Conservation (phyloP, 2,329 filamentous ascomycete genomes). For the Fusarium musae region DNA sequence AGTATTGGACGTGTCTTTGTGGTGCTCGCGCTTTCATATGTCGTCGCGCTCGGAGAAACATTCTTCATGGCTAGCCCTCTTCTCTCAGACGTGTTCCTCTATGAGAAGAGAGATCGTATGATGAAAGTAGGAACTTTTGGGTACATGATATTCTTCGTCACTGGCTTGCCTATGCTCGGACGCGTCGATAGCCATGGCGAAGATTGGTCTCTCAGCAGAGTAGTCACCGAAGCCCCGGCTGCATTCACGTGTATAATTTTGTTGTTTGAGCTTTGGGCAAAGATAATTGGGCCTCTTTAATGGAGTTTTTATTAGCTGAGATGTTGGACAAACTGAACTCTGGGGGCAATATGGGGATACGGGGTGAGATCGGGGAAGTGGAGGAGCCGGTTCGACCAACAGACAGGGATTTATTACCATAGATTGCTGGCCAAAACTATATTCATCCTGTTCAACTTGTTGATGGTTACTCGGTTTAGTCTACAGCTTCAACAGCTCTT, state of each 20-base stretch:
- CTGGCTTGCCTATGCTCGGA: not conserved
- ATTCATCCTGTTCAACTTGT: too few relatives aligned
- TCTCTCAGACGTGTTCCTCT: not conserved
- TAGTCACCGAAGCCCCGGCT: not conserved
- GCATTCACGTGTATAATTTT: not conserved
- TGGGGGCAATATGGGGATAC: not conserved
- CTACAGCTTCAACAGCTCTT: not conserved
- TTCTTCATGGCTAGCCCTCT: constrained; percentile 11
- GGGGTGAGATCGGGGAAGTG: not conserved
- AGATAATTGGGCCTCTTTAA: constrained; percentile 3
- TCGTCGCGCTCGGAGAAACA: not conserved
- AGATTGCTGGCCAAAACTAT: not conserved
- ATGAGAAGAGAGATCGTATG: constrained; percentile 6
- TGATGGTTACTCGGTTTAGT: not conserved
- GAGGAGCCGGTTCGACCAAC: not conserved
- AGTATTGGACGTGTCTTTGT: not conserved
- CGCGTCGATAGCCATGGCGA: not conserved
- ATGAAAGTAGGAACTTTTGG: constrained; percentile 8
- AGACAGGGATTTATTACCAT: not conserved
- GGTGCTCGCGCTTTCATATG: not conserved
- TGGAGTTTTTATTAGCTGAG: not conserved
- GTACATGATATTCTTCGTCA: not conserved
- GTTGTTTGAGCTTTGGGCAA: constrained; percentile 8
- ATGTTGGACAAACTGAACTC: not conserved
- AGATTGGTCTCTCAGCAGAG: not conserved